Evolutionary conservation across 306 rosid genomes (phyloP).

Genomic region (Luffa acutangula): DNA sequence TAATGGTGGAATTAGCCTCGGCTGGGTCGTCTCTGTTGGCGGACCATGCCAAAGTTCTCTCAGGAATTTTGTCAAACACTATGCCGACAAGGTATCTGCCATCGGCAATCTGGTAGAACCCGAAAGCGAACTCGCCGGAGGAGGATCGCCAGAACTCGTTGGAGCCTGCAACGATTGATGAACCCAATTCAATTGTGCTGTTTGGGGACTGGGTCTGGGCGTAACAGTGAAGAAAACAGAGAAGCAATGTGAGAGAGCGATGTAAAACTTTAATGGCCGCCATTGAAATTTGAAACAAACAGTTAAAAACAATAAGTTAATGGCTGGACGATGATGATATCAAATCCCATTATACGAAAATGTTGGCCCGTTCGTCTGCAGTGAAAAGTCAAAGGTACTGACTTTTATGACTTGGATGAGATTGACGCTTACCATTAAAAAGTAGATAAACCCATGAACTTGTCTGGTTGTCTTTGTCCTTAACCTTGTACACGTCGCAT

Average conservation of each 20-base stretch:
- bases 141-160: not conserved
- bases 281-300: not conserved
- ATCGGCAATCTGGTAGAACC: conserved; percentile 6
- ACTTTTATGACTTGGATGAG: too few relatives aligned
- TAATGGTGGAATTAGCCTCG: not conserved
- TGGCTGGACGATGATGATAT: too few relatives aligned
- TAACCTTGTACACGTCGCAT: too few relatives aligned
- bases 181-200: not conserved
- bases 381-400: too few relatives aligned
- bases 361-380: too few relatives aligned
- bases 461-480: too few relatives aligned
- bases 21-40: conserved; percentile 12
- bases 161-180: not conserved
- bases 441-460: too few relatives aligned
- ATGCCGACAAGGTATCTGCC: conserved; percentile 10
- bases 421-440: too few relatives aligned
- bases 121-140: conserved; percentile 22
- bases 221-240: not conserved
- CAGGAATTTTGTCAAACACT: conserved; percentile 13
- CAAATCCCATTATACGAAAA: too few relatives aligned
- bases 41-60: conserved; percentile 19
- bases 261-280: not conserved
- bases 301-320: not conserved
- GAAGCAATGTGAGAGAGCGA: not conserved
- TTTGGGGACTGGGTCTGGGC: not conserved